Percentiles rank a stretch among this genome's conserved stretches.
Evolutionary conservation across 2,329 filamentous ascomycete genomes (phyloP).

Genomic region (Trichoderma afroharzianum): DNA sequence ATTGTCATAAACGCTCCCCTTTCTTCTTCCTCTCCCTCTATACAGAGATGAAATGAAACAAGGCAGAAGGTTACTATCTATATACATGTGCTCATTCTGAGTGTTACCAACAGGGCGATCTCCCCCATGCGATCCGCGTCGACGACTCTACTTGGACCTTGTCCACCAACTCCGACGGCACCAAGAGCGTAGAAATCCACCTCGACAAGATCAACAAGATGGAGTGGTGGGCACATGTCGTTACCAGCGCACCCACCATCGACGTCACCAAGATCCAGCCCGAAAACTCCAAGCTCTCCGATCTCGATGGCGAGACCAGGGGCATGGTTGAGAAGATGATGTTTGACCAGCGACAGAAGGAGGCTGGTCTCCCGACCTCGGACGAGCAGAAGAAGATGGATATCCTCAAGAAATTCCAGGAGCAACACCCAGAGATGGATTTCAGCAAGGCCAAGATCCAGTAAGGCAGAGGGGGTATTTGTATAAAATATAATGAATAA

Average conservation of each 20-base stretch:
- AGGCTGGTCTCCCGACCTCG: slow-evolving; percentile 79
- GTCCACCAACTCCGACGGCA: slow-evolving; percentile 65
- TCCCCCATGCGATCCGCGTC: slow-evolving; percentile 72
- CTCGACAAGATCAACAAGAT: slow-evolving; percentile 96
- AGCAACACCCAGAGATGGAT: slow-evolving; percentile 70
- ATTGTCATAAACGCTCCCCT: not conserved
- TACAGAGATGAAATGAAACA: not conserved
- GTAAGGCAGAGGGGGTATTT: slow-evolving; percentile 29
- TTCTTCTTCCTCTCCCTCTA: not conserved
- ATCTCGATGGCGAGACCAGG: slow-evolving; percentile 91
- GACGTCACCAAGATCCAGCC: slow-evolving; percentile 94
- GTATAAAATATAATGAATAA: slow-evolving; percentile 9
- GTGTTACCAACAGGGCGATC: slow-evolving; percentile 61
- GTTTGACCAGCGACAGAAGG: slow-evolving; percentile 97
- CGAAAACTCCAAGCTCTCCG: slow-evolving; percentile 85
- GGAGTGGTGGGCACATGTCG: slow-evolving; percentile 96
- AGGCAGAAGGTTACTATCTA: not conserved
- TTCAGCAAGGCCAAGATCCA: slow-evolving; percentile 67
- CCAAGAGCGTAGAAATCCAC: slow-evolving; percentile 69
- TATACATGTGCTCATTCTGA: not conserved
- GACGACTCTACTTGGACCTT: slow-evolving; percentile 97
- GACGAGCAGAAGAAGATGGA: slow-evolving; percentile 96
- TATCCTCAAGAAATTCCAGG: slow-evolving; percentile 88
- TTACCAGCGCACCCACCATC: slow-evolving; percentile 82
- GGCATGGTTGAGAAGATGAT: slow-evolving; percentile 99